These are phyloP conservation scores for Sporothrix euskadiensis DNA, from an alignment of 2,329 filamentous ascomycete species.

Conservation along the genomic window DNA sequence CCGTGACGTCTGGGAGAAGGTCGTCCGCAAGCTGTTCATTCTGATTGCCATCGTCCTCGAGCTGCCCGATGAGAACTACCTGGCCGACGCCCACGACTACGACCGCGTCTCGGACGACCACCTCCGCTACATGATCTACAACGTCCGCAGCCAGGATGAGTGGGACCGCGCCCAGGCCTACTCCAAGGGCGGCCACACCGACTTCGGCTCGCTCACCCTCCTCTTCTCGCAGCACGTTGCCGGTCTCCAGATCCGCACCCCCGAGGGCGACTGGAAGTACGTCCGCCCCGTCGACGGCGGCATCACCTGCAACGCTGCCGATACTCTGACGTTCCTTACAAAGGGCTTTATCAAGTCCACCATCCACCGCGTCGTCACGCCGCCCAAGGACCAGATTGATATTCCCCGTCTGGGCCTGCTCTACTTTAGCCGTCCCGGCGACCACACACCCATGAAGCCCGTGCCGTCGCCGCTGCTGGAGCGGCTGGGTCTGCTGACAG, in stretches of 20 bases:
- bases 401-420: slow-evolving; percentile 52
- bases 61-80: slow-evolving; percentile 50
- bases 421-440: slow-evolving; percentile 50
- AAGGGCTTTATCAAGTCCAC: slow-evolving; percentile 35
- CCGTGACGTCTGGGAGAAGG: slow-evolving; percentile 39
- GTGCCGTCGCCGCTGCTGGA: slow-evolving; percentile 30
- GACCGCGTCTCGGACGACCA: slow-evolving; percentile 53
- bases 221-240: slow-evolving; percentile 83
- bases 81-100: slow-evolving; percentile 55
- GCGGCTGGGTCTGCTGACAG: slow-evolving; percentile 43
- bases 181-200: slow-evolving; percentile 73
- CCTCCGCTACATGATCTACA: slow-evolving; percentile 57
- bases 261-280: slow-evolving; percentile 53
- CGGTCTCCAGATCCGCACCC: slow-evolving; percentile 77
- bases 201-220: slow-evolving; percentile 71
- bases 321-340: slow-evolving; percentile 42
- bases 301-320: slow-evolving; percentile 45
- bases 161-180: slow-evolving; percentile 37
- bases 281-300: slow-evolving; percentile 46
- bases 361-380: slow-evolving; percentile 30
- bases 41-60: slow-evolving; percentile 49
- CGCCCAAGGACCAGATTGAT: slow-evolving; percentile 45
- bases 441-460: slow-evolving; percentile 28
- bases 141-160: slow-evolving; percentile 45
- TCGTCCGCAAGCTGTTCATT: slow-evolving; percentile 32